phyloP scores from a whole-genome alignment of 768 basidiomycete species.

The Termitomyces sp. region DNA sequence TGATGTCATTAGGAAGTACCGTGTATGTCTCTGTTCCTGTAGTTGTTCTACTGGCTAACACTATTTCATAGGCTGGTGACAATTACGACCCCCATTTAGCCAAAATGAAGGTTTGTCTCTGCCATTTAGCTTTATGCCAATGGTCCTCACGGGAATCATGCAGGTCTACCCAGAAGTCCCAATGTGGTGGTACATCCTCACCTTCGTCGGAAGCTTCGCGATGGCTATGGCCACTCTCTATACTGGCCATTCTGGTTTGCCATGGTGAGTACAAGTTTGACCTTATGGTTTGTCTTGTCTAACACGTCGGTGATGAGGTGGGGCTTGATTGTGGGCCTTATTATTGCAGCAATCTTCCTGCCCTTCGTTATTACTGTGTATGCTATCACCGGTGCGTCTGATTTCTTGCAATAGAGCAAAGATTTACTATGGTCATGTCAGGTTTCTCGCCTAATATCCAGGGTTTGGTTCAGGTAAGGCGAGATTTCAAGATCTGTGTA shows the following conservation, averaged over 20 bases:
- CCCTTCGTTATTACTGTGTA: slow-evolving; percentile 52
- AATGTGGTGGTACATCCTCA: slow-evolving; percentile 47
- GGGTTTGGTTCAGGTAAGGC: slow-evolving; percentile 36
- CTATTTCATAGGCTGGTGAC: slow-evolving; percentile 23
- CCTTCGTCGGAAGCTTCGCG: slow-evolving; percentile 39
- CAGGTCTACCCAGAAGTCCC: slow-evolving; percentile 36
- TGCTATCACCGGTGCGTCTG: slow-evolving; percentile 41
- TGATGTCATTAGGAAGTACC: slow-evolving; percentile 36
- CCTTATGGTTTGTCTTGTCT: not conserved
- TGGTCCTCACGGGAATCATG: not conserved
- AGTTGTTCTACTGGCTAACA: not conserved
- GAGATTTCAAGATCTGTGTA: slow-evolving; percentile 57
- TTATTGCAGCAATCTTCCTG: slow-evolving; percentile 45
- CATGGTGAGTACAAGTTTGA: slow-evolving; percentile 36
- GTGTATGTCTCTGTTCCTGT: slow-evolving; percentile 23
- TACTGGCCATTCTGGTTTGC: slow-evolving; percentile 47
- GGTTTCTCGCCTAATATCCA: slow-evolving; percentile 36
- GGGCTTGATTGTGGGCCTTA: slow-evolving; percentile 48
- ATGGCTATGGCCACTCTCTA: slow-evolving; percentile 56
- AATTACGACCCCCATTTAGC: slow-evolving; percentile 49
- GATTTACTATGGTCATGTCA: not conserved
- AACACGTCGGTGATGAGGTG: slow-evolving; percentile 26
- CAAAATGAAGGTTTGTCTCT: slow-evolving; percentile 45
- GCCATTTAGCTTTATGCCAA: not conserved
- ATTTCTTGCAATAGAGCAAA: too few relatives aligned